Conservation (phyloP, 768 basidiomycete genomes). For the Kwoniella newhampshirensis region DNA sequence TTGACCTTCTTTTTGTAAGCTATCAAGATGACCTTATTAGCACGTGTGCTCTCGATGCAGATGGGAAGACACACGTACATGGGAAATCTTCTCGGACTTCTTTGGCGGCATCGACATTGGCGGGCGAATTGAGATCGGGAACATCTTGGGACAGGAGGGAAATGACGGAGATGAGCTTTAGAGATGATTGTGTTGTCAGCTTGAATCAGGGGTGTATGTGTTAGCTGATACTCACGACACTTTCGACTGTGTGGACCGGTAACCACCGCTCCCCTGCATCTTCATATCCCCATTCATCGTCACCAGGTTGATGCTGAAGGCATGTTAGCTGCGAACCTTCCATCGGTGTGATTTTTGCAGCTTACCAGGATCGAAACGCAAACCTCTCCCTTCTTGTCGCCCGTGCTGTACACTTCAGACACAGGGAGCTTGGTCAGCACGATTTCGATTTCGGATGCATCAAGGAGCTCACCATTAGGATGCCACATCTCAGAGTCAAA, state of each 20-base stretch:
- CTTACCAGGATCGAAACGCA: slow-evolving; percentile 57
- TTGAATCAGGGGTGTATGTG: not conserved
- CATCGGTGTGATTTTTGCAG: not conserved
- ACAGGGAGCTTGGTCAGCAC: not conserved
- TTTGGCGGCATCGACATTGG: slow-evolving; percentile 89
- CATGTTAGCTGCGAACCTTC: slow-evolving; percentile 8
- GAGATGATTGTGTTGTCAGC: slow-evolving; percentile 4
- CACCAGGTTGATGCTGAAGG: slow-evolving; percentile 82
- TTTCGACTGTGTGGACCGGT: slow-evolving; percentile 95
- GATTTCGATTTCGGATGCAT: not conserved
- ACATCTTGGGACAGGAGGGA: slow-evolving; percentile 88
- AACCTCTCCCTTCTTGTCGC: slow-evolving; percentile 55
- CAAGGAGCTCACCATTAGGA: slow-evolving; percentile 53
- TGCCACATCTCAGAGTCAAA: slow-evolving; percentile 58
- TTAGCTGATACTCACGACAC: slow-evolving; percentile 65
- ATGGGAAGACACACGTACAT: slow-evolving; percentile 30
- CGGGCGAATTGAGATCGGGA: slow-evolving; percentile 89
- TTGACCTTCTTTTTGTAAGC: slow-evolving; percentile 96
- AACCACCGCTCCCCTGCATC: slow-evolving; percentile 96
- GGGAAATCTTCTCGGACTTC: slow-evolving; percentile 46
- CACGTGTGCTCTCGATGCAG: not conserved
- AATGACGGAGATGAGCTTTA: slow-evolving; percentile 90
- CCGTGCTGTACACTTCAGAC: slow-evolving; percentile 53
- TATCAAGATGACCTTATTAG: slow-evolving; percentile 40
- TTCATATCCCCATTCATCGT: slow-evolving; percentile 92